phyloP scores from a whole-genome alignment of 306 rosid genomes.

The Corylus americana region DNA sequence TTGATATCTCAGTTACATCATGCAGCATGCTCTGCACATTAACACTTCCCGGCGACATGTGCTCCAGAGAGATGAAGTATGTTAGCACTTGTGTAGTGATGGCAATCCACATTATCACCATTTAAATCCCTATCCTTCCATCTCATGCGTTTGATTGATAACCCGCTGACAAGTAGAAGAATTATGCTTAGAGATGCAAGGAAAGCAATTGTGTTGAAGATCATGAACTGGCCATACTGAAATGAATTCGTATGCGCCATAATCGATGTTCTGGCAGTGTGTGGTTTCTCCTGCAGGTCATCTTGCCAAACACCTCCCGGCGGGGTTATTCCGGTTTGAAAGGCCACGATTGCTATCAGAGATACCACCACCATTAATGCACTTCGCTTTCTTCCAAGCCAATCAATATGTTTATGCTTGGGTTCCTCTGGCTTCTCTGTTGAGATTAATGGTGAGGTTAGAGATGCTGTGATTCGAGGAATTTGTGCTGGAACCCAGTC shows the following conservation, averaged over 20 bases:
- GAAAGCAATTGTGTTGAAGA: conserved; percentile 28
- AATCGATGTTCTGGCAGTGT: conserved; percentile 30
- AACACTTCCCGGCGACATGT: conserved; percentile 19
- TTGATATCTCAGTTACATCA: conserved; percentile 25
- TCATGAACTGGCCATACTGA: conserved; percentile 21
- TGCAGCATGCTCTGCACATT: not conserved
- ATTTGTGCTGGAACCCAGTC: conserved; percentile 8
- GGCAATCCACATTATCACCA: conserved; percentile 41
- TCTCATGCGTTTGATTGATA: conserved; percentile 22
- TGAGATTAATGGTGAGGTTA: conserved; percentile 13
- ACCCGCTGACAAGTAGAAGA: conserved; percentile 33
- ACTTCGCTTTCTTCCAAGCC: conserved; percentile 36
- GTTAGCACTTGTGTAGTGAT: conserved; percentile 25
- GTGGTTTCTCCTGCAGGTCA: conserved; percentile 9
- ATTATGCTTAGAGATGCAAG: conserved; percentile 34
- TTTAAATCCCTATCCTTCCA: conserved; percentile 36
- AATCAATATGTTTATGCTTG: conserved; percentile 13
- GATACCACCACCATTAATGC: conserved; percentile 39
- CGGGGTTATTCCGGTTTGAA: conserved; percentile 28
- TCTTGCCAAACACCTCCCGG: conserved; percentile 36
- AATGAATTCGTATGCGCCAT: conserved; percentile 11
- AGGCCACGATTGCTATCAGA: conserved; percentile 36
- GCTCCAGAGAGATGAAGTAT: conserved; percentile 14
- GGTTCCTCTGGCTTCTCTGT: conserved; percentile 15
- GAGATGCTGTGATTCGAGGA: conserved; percentile 1